Percentiles rank a stretch among this genome's conserved stretches.
Evolutionary conservation across 2,329 filamentous ascomycete species (phyloP).

Genomic region (Sphaerulina populicola): DNA sequence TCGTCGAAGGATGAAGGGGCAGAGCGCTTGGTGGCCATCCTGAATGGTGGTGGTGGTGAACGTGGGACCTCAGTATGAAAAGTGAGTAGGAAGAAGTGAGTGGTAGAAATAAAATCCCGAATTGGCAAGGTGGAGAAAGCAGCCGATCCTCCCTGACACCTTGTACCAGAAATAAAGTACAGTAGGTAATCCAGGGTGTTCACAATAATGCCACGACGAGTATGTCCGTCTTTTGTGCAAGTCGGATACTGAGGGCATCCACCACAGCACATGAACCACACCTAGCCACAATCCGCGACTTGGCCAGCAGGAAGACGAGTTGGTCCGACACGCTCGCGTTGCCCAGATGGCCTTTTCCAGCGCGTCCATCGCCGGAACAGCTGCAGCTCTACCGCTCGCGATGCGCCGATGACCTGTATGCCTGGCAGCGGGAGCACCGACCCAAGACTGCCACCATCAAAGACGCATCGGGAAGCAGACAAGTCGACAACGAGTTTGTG

Average conservation of each 20-base stretch:
- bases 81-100: background rate
- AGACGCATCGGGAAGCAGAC: slow-evolving; percentile 30
- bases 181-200: background rate
- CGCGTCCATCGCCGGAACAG: slow-evolving; percentile 36
- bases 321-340: slow-evolving; percentile 39
- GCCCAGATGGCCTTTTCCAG: slow-evolving; percentile 43
- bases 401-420: slow-evolving; percentile 82
- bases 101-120: background rate
- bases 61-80: background rate
- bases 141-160: background rate
- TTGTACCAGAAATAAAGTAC: too few species aligned
- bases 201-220: background rate
- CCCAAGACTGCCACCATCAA: slow-evolving; percentile 24
- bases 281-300: slow-evolving; percentile 6
- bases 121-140: too few species aligned
- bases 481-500: slow-evolving; percentile 55
- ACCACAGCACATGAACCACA: background rate
- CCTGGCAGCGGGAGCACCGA: slow-evolving; percentile 62
- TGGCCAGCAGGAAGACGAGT: slow-evolving; percentile 15
- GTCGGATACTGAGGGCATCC: slow-evolving; percentile 10
- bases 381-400: slow-evolving; percentile 56
- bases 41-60: background rate
- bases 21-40: slow-evolving; percentile 21
- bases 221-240: slow-evolving; percentile 12
- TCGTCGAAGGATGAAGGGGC: slow-evolving; percentile 11